Evolutionary conservation across 2,329 filamentous ascomycete genomes (phyloP).

Genomic region (Fusarium fracticaudum): DNA sequence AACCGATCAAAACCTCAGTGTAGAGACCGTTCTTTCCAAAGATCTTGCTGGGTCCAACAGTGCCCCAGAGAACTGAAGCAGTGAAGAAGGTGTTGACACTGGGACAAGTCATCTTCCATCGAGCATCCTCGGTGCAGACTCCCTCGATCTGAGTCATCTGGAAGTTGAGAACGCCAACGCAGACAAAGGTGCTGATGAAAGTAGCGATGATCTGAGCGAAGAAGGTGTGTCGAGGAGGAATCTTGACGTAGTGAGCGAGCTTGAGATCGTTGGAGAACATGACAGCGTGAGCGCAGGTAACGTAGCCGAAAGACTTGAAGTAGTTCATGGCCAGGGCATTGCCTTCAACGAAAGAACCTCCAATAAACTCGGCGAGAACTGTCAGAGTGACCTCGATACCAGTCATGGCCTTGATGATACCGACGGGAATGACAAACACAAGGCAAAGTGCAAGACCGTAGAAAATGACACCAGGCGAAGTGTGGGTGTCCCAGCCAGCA

Average conservation of each 20-base stretch:
- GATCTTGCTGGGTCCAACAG: slow-evolving; percentile 60
- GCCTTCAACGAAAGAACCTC: slow-evolving; percentile 60
- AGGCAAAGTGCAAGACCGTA: slow-evolving; percentile 60
- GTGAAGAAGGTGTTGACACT: slow-evolving; percentile 66
- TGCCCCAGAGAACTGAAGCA: slow-evolving; percentile 64
- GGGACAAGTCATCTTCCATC: slow-evolving; percentile 61
- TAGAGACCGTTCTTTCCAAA: slow-evolving; percentile 61
- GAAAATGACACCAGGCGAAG: slow-evolving; percentile 61
- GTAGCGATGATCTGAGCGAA: slow-evolving; percentile 67
- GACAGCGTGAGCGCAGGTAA: slow-evolving; percentile 61
- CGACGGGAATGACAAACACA: slow-evolving; percentile 62
- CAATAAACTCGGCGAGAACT: slow-evolving; percentile 63
- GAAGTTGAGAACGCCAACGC: slow-evolving; percentile 59
- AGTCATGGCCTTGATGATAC: slow-evolving; percentile 64
- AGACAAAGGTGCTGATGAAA: slow-evolving; percentile 62
- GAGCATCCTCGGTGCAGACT: slow-evolving; percentile 60
- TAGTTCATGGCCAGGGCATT: slow-evolving; percentile 64
- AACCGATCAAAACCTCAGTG: slow-evolving; percentile 58
- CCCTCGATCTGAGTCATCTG: slow-evolving; percentile 59
- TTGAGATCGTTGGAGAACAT: slow-evolving; percentile 60
- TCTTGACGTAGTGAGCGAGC: slow-evolving; percentile 67
- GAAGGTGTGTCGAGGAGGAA: slow-evolving; percentile 69
- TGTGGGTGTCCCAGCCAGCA: slow-evolving; percentile 60
- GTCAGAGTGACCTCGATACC: slow-evolving; percentile 62
- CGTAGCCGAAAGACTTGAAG: slow-evolving; percentile 63